Percentiles rank a stretch among this genome's conserved stretches.
phyloP scores from a whole-genome alignment of 345 rosid species.

The Draba incana region DNA sequence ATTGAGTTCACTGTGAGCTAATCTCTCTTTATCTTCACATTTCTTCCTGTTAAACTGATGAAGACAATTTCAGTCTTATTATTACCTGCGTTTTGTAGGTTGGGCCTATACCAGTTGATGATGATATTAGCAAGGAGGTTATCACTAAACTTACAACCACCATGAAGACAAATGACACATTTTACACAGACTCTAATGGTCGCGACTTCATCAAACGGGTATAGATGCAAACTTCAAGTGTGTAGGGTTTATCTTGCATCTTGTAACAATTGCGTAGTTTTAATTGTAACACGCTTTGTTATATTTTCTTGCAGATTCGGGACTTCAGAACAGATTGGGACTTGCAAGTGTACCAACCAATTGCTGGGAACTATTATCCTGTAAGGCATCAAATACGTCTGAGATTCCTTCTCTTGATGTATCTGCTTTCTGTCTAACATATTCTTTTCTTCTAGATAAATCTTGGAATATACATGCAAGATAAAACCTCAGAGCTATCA shows the following conservation, averaged over 20 bases:
- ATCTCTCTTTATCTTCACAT: conserved; percentile 30
- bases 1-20: conserved; percentile 86
- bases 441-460: conserved; percentile 56
- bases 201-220: conserved; percentile 95
- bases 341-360: conserved; percentile 78
- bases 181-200: conserved; percentile 93
- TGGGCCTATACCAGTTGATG: conserved; percentile 91
- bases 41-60: conserved; percentile 17
- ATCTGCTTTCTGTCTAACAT: conserved; percentile 18
- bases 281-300: neutral
- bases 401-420: conserved; percentile 20
- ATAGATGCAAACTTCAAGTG: conserved; percentile 34
- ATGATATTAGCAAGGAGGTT: conserved; percentile 89
- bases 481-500: conserved; percentile 67
- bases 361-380: conserved; percentile 95
- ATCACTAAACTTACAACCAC: conserved; percentile 67
- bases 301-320: conserved; percentile 55
- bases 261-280: neutral
- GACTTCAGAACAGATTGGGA: conserved; percentile 90
- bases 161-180: conserved; percentile 77
- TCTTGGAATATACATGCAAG: conserved; percentile 85
- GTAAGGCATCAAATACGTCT: conserved; percentile 49
- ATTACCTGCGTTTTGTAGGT: conserved; percentile 50
- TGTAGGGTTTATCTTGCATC: conserved; percentile 7
- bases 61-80: conserved; percentile 9